Evolutionary conservation across 192 early-diverging fungal genomes (phyloP), one percentile per base, ranked within the genome.

Genomic region (Umbelopsis sp.): DNA sequence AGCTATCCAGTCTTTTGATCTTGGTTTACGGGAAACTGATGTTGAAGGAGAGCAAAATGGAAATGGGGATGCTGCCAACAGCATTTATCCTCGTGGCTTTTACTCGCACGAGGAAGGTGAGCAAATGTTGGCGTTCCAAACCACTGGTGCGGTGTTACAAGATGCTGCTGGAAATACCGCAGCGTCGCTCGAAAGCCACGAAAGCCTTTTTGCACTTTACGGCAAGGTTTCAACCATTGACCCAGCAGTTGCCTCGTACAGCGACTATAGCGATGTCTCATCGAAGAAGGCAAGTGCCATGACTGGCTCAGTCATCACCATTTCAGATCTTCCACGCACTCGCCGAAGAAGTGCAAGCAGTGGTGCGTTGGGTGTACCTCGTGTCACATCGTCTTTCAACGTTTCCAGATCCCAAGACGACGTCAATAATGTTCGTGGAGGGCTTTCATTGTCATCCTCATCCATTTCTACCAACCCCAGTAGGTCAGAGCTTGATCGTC

Each of bases 171-270:
- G 82, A 49, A 90, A 91, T 22, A 78, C 83, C 2, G 86, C 87
- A 25, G 73, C 80, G 0, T 74, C 81, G 0, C 66, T 93, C 16
- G 78, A 87, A 50, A 79, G 75, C 11, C 87, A 90, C 38, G 82
- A 87, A 66, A 79, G 65, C 1, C 65, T 93, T 65, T 93, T 93
- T 80, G 73, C 81, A 8, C 78, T 90, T 4, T 93, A 90, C 72
- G 87, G 85, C 1, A 84, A 78, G 43, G 74, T 87, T 0, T 83
- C 78, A 65, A 71, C 82, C 12, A 45, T 77, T 21, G 79, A 82
- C 17, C 69, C 70, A 16, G 38, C 47, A 4, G 71, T 77, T 0
- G 59, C 68, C 5, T 71, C 36, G 31, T 77, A 71, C 16, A 76
- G 68, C 9, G 20, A 77, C 17, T 83, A 84, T 47, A 74, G 81